Conservation (phyloP, 495 filamentous ascomycete genomes). For the Acidiella bohemica region DNA sequence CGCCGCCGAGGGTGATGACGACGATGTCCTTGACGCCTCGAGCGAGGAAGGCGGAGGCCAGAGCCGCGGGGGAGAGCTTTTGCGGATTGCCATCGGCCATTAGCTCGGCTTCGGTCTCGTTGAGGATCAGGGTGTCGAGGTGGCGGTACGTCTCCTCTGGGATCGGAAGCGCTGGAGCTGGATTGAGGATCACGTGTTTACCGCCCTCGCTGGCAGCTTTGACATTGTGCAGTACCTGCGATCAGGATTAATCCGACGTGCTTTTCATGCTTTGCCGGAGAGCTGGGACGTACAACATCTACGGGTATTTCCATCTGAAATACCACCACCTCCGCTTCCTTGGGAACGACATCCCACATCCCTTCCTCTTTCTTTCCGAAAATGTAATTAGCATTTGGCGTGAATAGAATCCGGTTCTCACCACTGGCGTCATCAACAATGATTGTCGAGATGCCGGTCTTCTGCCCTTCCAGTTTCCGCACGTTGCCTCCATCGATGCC, state of each 20-base stretch:
- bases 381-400: conserved; percentile 59
- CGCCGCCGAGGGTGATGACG: conserved; percentile 61
- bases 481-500: conserved; percentile 52
- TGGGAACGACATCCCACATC: conserved; percentile 24
- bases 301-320: conserved; percentile 84
- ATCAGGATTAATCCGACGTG: background rate
- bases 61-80: conserved; percentile 30
- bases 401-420: conserved; percentile 77
- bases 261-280: background rate
- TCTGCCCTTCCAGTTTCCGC: conserved; percentile 32
- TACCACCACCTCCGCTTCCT: conserved; percentile 53
- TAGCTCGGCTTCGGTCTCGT: conserved; percentile 78
- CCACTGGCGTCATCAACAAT: conserved; percentile 57
- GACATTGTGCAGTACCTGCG: conserved; percentile 44
- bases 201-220: conserved; percentile 35
- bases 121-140: conserved; percentile 71
- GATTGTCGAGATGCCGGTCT: conserved; percentile 69
- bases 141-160: conserved; percentile 52
- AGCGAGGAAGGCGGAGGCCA: conserved; percentile 45
- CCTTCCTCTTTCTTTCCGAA: conserved; percentile 23
- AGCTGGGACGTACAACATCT: conserved; percentile 38
- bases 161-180: conserved; percentile 50
- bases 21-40: conserved; percentile 63
- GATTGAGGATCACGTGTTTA: conserved; percentile 58
- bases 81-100: conserved; percentile 42